Evolutionary conservation across 1,284 basidiomycete genomes (phyloP), one percentile per base, ranked within the genome.

Genomic region (Sporisorium graminicola): DNA sequence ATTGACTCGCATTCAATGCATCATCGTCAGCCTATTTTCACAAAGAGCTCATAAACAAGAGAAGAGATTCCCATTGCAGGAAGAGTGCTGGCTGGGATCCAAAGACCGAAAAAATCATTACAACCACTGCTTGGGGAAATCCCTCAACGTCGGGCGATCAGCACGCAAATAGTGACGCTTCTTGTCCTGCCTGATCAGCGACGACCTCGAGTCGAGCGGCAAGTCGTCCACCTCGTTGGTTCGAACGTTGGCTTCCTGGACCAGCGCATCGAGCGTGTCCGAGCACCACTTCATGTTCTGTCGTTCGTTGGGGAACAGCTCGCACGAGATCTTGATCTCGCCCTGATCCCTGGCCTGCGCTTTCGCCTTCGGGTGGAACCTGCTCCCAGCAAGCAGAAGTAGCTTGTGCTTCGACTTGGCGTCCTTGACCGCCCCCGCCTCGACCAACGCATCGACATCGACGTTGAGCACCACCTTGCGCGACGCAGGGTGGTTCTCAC

Each of bases 271-370:
- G 26, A 87, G 64, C 18, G 79, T 83, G 62, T 87, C 87, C 43
- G 83, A 85, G 74, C 87, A 87, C 87, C 87, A 87, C 76, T 86
- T 86, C 67, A 86, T 82, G 63, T 87, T 87, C 83, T 86, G 85
- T 44, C 80, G 53, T 49, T 82, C 77, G 27, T 76, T 81, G 10
- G 86, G 86, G 65, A 85, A 85, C 53, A 77, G 42, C 42, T 86
- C 86, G 70, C 85, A 86, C 13, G 74, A 71, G 43, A 87, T 84
- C 74, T 85, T 86, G 65, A 87, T 60, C 55, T 73, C 57, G 18
- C 82, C 82, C 44, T 70, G n/a, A 22, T 51, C 60, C 13, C 44
- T 37, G 18, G 65, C 56, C 26, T 18, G n/a, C 27, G 26, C 43
- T 54, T 43, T 18, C 22, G 31, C 5, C 22, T 64, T 64, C 0